Percentiles rank a stretch among this genome's conserved stretches.
phyloP scores from a whole-genome alignment of 2,329 filamentous ascomycete genomes.

The Apiospora kogelbergensis region DNA sequence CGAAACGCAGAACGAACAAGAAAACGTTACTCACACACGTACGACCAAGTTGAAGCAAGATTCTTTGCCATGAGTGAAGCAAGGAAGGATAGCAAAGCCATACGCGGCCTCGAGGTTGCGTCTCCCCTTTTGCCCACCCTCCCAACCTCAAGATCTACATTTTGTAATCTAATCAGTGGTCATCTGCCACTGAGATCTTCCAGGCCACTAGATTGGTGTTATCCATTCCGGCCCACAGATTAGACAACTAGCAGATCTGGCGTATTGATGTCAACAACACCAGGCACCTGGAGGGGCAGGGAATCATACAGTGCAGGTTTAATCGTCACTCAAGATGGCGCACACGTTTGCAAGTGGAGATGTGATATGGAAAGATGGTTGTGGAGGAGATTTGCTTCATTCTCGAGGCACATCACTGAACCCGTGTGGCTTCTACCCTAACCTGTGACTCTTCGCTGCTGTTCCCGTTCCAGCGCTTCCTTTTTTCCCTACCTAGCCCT shows the following conservation, averaged over 20 bases:
- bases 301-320: neutral
- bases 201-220: neutral
- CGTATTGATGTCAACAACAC: neutral
- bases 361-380: neutral
- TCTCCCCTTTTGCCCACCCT: neutral
- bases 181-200: neutral
- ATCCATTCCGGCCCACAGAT: neutral
- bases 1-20: neutral
- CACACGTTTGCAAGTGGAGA: neutral
- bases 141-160: neutral
- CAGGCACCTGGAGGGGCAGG: neutral
- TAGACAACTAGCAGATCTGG: neutral
- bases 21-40: neutral
- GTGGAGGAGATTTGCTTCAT: too few relatives aligned
- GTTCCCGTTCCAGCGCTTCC: neutral
- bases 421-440: neutral
- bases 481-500: neutral
- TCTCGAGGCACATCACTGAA: too few relatives aligned
- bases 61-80: neutral
- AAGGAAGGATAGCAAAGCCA: too few relatives aligned
- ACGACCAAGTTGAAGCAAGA: neutral
- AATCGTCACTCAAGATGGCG: neutral
- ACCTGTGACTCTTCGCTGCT: neutral
- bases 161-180: neutral
- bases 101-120: neutral